phyloP scores from a whole-genome alignment of 768 basidiomycete genomes.

The Lanmaoa pseudosensibilis region DNA sequence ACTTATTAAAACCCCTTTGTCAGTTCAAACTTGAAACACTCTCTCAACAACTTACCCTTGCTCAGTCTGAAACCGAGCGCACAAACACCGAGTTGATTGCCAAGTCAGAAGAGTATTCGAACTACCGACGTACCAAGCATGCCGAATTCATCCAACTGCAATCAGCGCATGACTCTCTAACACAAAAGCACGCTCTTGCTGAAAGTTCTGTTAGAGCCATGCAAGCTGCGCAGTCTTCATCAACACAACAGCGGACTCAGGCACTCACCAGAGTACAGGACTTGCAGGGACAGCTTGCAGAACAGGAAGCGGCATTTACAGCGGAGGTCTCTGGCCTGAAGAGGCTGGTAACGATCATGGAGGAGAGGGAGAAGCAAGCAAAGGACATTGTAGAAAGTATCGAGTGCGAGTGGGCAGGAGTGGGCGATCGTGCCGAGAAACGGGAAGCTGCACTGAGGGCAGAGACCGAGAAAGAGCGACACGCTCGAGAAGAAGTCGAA shows the following conservation, averaged over 20 bases:
- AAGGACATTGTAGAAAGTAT: conserved; percentile 80
- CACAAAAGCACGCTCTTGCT: conserved; percentile 63
- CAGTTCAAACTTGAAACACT: conserved; percentile 88
- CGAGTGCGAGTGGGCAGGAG: conserved; percentile 77
- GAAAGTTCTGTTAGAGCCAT: conserved; percentile 71
- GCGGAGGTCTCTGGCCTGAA: conserved; percentile 73
- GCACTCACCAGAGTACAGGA: conserved; percentile 73
- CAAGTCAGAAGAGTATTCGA: conserved; percentile 81
- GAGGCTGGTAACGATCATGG: conserved; percentile 79
- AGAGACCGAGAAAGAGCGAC: conserved; percentile 71
- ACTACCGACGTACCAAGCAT: conserved; percentile 79
- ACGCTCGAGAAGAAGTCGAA: conserved; percentile 68
- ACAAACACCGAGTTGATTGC: conserved; percentile 62
- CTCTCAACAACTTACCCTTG: conserved; percentile 75
- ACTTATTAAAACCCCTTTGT: not conserved
- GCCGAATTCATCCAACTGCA: conserved; percentile 76
- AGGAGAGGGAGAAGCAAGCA: conserved; percentile 83
- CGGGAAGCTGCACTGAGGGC: conserved; percentile 67
- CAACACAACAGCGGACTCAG: conserved; percentile 75
- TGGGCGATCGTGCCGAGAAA: conserved; percentile 67
- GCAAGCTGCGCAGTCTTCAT: conserved; percentile 68
- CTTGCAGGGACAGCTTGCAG: conserved; percentile 75
- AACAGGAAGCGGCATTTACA: conserved; percentile 80
- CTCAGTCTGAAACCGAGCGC: conserved; percentile 75
- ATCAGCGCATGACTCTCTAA: conserved; percentile 69